A percentile compares a stretch with the other conserved stretches of the same genome.
These are phyloP conservation scores for Candida maris DNA, from an alignment of 805 yeast species.

Conservation along the genomic window DNA sequence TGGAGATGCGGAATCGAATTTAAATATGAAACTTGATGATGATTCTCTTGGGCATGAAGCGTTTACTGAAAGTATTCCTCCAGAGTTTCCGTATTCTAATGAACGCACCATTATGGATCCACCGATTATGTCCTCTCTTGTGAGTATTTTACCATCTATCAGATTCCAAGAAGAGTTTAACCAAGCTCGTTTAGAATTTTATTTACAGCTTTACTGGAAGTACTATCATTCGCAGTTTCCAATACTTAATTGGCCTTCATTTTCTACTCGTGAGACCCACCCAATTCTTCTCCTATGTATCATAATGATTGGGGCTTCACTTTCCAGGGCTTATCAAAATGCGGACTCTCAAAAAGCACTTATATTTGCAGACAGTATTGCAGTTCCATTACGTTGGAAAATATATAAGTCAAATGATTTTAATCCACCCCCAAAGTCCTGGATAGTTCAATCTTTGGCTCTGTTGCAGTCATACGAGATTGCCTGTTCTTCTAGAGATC, in stretches of 20 bases:
- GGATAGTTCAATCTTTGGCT: conserved; percentile 45
- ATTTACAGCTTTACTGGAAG: conserved; percentile 43
- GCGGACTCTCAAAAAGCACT: conserved; percentile 5
- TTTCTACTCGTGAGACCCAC: conserved; percentile 45
- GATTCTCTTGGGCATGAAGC: neutral
- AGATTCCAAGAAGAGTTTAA: conserved; percentile 9
- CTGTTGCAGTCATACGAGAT: conserved; percentile 45
- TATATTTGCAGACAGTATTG: conserved; percentile 31
- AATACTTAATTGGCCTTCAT: conserved; percentile 43
- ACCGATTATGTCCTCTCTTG: conserved; percentile 8
- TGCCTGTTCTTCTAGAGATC: conserved; percentile 36
- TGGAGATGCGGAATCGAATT: neutral
- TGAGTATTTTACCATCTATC: conserved; percentile 9
- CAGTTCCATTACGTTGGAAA: conserved; percentile 39
- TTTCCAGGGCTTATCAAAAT: conserved; percentile 3
- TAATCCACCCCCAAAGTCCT: conserved; percentile 39
- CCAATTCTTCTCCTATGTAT: conserved; percentile 50
- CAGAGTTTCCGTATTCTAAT: neutral
- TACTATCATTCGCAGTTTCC: conserved; percentile 52
- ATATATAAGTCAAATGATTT: conserved; percentile 41
- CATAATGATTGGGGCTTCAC: conserved; percentile 50
- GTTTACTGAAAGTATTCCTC: neutral
- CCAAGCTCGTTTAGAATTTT: conserved; percentile 10
- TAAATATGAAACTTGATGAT: neutral
- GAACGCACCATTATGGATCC: conserved; percentile 6